A percentile compares a stretch with the other conserved stretches of the same genome.
phyloP scores from a whole-genome alignment of 1,139 yeast species.

The Magnusiomyces tetraspermus region DNA sequence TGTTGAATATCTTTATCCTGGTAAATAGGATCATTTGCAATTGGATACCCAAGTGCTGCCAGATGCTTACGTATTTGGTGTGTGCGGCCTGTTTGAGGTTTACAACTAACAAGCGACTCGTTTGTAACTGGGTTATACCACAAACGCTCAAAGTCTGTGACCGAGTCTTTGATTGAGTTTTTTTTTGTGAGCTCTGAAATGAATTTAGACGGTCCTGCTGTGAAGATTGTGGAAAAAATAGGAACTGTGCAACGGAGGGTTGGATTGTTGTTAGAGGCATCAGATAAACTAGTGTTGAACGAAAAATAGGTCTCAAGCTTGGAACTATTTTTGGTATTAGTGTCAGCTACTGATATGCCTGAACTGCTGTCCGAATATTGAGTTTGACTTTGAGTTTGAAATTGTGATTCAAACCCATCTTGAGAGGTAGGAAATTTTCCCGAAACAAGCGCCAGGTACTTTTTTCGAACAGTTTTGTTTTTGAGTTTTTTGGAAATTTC shows the following conservation, averaged over 20 bases:
- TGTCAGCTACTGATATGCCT: no score
- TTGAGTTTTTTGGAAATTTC: conserved; percentile 39
- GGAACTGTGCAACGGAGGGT: conserved; percentile 9
- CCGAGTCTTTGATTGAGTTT: conserved; percentile 30
- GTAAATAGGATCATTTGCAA: conserved; percentile 58
- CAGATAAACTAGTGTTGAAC: neutral
- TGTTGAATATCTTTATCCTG: conserved; percentile 13
- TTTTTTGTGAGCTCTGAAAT: neutral
- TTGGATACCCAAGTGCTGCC: conserved; percentile 56
- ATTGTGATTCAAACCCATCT: no score
- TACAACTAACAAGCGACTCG: conserved; percentile 51
- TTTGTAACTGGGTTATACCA: conserved; percentile 32
- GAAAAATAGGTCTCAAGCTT: neutral
- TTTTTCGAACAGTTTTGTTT: conserved; percentile 36
- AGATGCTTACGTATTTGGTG: conserved; percentile 74
- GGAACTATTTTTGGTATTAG: no score
- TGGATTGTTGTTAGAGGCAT: neutral
- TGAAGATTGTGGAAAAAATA: conserved; percentile 9
- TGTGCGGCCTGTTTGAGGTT: conserved; percentile 64
- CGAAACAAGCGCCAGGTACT: conserved; percentile 53
- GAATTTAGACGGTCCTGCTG: conserved; percentile 6
- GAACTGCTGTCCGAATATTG: no score
- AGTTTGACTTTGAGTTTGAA: no score
- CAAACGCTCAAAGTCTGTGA: conserved; percentile 35
- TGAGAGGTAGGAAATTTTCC: conserved; percentile 64